Conservation (phyloP, 2,329 filamentous ascomycete species). For the Hawksworthiomyces lignivorus region DNA sequence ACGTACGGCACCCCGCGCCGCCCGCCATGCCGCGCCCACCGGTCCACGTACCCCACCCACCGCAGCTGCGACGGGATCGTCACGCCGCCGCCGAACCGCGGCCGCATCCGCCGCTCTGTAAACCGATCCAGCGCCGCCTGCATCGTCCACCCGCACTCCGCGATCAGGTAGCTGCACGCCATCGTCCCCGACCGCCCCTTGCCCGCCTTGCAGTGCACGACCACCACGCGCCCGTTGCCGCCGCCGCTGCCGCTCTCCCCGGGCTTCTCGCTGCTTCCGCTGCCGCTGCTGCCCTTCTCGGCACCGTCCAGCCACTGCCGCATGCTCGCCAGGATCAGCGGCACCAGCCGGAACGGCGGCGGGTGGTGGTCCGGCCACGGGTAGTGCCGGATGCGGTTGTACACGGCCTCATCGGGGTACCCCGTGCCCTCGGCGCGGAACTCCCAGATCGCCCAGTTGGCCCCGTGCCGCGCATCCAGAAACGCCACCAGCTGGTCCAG, state of each 20-base stretch:
- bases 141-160: slow-evolving; percentile 61
- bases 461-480: slow-evolving; percentile 74
- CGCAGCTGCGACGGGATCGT: slow-evolving; percentile 88
- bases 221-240: slow-evolving; percentile 55
- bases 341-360: slow-evolving; percentile 82
- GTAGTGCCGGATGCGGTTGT: slow-evolving; percentile 78
- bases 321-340: slow-evolving; percentile 87
- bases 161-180: slow-evolving; percentile 82
- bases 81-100: slow-evolving; percentile 75
- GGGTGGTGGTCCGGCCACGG: slow-evolving; percentile 98
- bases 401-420: slow-evolving; percentile 85
- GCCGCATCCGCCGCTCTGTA: slow-evolving; percentile 81
- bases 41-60: slow-evolving; percentile 81
- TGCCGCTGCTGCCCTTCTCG: slow-evolving; percentile 22
- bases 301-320: slow-evolving; percentile 68
- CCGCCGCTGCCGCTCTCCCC: slow-evolving; percentile 7
- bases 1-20: slow-evolving; percentile 59
- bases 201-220: slow-evolving; percentile 95
- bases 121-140: slow-evolving; percentile 48
- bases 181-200: slow-evolving; percentile 89
- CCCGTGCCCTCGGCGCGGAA: slow-evolving; percentile 95
- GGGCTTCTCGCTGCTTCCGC: slow-evolving; percentile 8
- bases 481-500: slow-evolving; percentile 80
- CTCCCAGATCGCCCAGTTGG: slow-evolving; percentile 94
- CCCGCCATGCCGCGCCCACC: slow-evolving; percentile 60